A percentile compares a stretch with the other conserved stretches of the same genome.
Conservation (phyloP, 306 rosid genomes). For the Trifolium fragiferum region DNA sequence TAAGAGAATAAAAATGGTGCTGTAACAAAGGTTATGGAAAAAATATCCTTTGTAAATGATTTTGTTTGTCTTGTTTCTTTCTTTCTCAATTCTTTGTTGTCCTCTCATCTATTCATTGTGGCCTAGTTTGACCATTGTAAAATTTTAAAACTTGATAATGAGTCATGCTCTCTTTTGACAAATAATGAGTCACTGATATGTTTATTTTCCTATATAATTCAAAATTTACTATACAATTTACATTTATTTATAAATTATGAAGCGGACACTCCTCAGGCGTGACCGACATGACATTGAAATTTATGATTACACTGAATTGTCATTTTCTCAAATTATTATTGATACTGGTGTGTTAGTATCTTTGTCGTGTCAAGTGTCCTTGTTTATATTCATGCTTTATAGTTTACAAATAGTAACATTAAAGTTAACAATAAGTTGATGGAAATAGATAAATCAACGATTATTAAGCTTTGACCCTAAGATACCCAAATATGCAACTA, state of each 20-base stretch:
- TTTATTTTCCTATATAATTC: neutral
- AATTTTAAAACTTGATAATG: neutral
- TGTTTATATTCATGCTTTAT: too few relatives aligned
- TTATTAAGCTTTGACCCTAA: too few relatives aligned
- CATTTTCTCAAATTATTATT: too few relatives aligned
- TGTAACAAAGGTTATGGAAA: constrained; percentile 6
- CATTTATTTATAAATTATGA: neutral
- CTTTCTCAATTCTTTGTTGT: constrained; percentile 27
- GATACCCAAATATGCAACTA: too few relatives aligned
- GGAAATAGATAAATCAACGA: too few relatives aligned
- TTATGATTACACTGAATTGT: too few relatives aligned
- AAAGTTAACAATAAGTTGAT: too few relatives aligned
- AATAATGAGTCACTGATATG: neutral
- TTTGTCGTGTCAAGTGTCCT: too few relatives aligned
- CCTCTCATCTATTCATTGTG: constrained; percentile 3
- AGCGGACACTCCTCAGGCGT: too few relatives aligned
- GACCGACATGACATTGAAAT: too few relatives aligned
- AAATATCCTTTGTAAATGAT: neutral
- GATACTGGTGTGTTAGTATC: too few relatives aligned
- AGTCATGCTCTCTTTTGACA: neutral
- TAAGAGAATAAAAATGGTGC: constrained; percentile 26
- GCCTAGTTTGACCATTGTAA: constrained; percentile 7
- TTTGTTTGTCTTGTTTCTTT: constrained; percentile 4
- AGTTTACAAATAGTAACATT: too few relatives aligned
- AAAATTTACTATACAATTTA: neutral